These are phyloP conservation scores for Chaetomium tenue DNA, from an alignment of 495 filamentous ascomycete species.

Conservation along the genomic window DNA sequence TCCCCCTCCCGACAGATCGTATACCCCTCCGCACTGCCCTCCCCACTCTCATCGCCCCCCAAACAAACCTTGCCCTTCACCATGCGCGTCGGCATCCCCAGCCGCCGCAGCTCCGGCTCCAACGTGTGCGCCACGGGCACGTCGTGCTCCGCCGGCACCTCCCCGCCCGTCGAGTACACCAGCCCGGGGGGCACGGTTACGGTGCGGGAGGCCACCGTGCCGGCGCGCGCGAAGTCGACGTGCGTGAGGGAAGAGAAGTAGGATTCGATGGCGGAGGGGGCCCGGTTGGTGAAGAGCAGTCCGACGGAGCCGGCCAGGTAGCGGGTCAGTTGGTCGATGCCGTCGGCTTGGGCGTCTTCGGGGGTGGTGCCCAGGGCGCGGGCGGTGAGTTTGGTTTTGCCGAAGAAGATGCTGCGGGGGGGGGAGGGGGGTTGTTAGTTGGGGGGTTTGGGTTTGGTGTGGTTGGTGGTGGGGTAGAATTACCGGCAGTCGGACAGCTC, in stretches of 20 bases:
- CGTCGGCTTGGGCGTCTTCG: conserved; percentile 73
- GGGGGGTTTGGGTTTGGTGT: neutral
- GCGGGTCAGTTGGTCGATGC: conserved; percentile 64
- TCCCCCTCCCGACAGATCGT: conserved; percentile 79
- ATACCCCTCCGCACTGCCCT: conserved; percentile 51
- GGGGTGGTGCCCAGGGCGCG: conserved; percentile 76
- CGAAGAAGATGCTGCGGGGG: conserved; percentile 77
- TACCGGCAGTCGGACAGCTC: conserved; percentile 85
- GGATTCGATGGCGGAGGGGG: conserved; percentile 56
- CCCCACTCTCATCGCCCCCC: conserved; percentile 60
- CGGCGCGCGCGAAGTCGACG: conserved; percentile 86
- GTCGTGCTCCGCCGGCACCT: conserved; percentile 75
- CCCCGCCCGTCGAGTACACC: conserved; percentile 71
- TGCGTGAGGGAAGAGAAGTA: conserved; percentile 68
- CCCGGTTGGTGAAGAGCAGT: conserved; percentile 81
- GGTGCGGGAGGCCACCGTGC: conserved; percentile 65
- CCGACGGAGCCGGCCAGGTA: conserved; percentile 81
- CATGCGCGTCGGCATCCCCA: conserved; percentile 85
- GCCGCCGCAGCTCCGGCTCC: conserved; percentile 80
- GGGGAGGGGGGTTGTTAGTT: neutral
- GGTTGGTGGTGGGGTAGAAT: conserved; percentile 17
- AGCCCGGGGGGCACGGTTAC: conserved; percentile 77
- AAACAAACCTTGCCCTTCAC: conserved; percentile 84
- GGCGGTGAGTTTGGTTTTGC: conserved; percentile 98
- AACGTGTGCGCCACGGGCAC: conserved; percentile 80